Evolutionary conservation across 371 early-diverging fungal genomes (phyloP), one percentile per base, ranked within the genome.

Genomic region (Mucor piriformis): DNA sequence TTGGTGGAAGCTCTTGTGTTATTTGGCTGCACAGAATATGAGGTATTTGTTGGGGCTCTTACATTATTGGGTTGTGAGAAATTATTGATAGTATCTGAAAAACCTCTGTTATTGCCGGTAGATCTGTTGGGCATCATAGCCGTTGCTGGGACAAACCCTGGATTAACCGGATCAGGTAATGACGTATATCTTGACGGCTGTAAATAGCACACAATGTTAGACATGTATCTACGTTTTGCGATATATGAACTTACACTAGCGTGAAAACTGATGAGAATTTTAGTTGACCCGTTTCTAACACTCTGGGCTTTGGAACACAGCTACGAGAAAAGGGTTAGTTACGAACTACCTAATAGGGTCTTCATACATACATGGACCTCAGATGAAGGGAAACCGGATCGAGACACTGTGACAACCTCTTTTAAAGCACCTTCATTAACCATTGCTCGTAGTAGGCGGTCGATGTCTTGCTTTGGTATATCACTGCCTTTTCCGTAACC

Each of bases 401-500:
- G 69, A 20, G 49, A 20, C 3, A 15, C 24, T 8, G 54, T 54
- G 3, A 57, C 35, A 18, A 29, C 43, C 6, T 52, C 38, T 12
- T 44, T 16, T 0, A 66, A 42, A 0, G 57, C 48, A 32, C 50
- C 46, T 3, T 66, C 67, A 6, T 48, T 25, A 3, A 66, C 51
- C 57, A 66, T 44, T 0, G 53, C 46, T 24, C 49, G 52, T 15
- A 66, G 6, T 3, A 66, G 3, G 2, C 67, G 48, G 20, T 66
- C 67, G 1, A 50, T 54, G n/a, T 66, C 62, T 5, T 7, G 43
- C 13, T 38, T 24, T 5, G 35, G 34, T 23, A 23, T 24, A 18
- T 54, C 24, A 57, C 75, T 86, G 23, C 94, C 95, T 18, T 66
- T 64, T 0, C 94, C 93, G 63, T 83, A 86, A 1, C 81, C 79